Conservation (phyloP, 108 stramenopile species). For the Stephanodiscus minutulus region DNA sequence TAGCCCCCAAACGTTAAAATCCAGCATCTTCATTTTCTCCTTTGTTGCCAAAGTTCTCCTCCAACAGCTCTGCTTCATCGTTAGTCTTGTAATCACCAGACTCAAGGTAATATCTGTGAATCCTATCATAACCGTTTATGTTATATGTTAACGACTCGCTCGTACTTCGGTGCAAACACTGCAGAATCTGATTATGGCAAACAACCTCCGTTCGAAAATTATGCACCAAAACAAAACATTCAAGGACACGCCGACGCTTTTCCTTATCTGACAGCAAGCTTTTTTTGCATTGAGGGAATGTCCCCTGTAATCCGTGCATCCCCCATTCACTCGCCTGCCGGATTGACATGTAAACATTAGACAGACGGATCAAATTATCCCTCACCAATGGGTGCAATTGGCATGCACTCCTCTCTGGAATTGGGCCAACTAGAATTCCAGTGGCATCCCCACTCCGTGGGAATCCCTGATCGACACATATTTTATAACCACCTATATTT, state of each 20-base stretch:
- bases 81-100: constrained; percentile 6
- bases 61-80: neutral
- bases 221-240: constrained; percentile 2
- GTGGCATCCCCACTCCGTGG: constrained; percentile 2
- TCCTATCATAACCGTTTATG: constrained; percentile 3
- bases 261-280: neutral
- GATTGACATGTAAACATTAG: constrained; percentile 6
- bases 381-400: constrained; percentile 7
- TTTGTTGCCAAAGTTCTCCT: neutral
- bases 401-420: neutral
- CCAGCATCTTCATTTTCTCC: neutral
- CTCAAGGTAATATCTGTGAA: too few species aligned
- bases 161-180: constrained; percentile 17
- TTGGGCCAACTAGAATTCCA: constrained; percentile 8
- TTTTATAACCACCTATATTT: constrained; percentile 19
- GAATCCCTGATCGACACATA: constrained; percentile 18
- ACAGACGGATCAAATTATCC: neutral
- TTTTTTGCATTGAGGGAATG: constrained; percentile 9
- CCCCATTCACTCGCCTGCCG: constrained; percentile 15
- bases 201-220: constrained; percentile 2
- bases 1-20: neutral
- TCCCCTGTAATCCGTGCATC: constrained; percentile 11
- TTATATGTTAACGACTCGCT: neutral
- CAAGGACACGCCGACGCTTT: neutral
- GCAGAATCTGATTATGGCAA: constrained; percentile 7